A percentile compares a stretch with the other conserved stretches of the same genome.
These are phyloP conservation scores for Beauveria brongniartii DNA, from an alignment of 2,329 filamentous ascomycete genomes.

Conservation along the genomic window DNA sequence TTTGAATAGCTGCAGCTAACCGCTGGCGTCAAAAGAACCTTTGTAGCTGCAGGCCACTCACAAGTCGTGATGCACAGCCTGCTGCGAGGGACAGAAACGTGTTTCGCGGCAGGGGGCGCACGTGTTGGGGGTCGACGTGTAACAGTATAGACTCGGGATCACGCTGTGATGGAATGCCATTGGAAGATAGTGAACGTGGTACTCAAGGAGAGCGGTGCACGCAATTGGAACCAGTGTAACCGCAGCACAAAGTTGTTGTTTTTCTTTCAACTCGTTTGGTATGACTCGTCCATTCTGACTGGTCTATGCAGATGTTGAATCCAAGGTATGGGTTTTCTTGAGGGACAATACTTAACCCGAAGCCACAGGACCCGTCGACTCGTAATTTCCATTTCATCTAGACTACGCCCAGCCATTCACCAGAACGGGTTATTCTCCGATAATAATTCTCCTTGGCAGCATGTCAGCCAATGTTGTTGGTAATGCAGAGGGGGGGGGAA, in stretches of 20 bases:
- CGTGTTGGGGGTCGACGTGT: background rate
- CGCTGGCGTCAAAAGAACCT: background rate
- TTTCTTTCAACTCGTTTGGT: background rate
- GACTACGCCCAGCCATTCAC: background rate
- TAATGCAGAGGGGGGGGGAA: background rate
- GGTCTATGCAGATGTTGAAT: background rate
- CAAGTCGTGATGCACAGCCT: background rate
- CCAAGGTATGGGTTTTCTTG: background rate
- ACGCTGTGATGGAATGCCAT: background rate
- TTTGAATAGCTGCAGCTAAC: background rate
- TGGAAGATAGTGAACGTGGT: background rate
- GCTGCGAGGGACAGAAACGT: background rate
- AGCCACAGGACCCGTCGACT: background rate
- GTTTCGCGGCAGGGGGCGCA: background rate
- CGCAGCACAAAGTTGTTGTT: background rate
- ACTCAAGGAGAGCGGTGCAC: background rate
- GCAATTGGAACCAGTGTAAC: background rate
- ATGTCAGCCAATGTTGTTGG: background rate
- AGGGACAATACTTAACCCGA: background rate
- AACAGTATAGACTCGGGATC: background rate
- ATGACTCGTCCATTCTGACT: too few relatives aligned
- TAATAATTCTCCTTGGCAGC: background rate
- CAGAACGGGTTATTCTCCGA: background rate
- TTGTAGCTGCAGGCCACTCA: background rate
- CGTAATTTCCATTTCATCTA: slow-evolving; percentile 1